Percentiles rank a stretch among this genome's conserved stretches.
These are phyloP conservation scores for Thyridium curvatum DNA, from an alignment of 2,329 filamentous ascomycete species.

Conservation along the genomic window DNA sequence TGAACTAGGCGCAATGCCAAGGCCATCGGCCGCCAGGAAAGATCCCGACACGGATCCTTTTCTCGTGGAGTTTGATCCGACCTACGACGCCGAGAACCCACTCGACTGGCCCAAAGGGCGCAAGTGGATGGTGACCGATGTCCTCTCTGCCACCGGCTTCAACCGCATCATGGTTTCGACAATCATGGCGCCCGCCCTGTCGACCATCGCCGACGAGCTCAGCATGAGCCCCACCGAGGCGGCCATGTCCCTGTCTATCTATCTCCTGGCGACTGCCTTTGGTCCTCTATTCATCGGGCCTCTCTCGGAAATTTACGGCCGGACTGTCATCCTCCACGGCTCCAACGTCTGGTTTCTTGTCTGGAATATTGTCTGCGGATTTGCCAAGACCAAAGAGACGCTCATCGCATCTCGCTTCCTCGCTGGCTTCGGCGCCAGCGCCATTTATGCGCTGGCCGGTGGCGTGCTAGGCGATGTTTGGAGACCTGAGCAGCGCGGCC, in stretches of 20 bases:
- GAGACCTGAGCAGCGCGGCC: constrained; percentile 36
- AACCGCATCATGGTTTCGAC: constrained; percentile 44
- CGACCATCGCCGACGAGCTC: constrained; percentile 42
- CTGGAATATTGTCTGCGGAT: constrained; percentile 40
- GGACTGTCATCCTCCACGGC: constrained; percentile 30
- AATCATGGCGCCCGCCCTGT: constrained; percentile 44
- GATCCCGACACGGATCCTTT: constrained; percentile 6
- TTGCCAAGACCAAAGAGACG: constrained; percentile 27
- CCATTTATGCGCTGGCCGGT: constrained; percentile 36
- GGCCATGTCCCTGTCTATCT: constrained; percentile 39
- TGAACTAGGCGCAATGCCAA: too few relatives aligned
- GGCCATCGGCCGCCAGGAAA: too few relatives aligned
- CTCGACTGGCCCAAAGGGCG: constrained; percentile 44
- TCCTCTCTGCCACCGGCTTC: constrained; percentile 42
- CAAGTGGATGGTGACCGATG: constrained; percentile 44
- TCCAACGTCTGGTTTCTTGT: constrained; percentile 42
- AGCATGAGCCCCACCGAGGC: constrained; percentile 40
- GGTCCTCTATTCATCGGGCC: constrained; percentile 36
- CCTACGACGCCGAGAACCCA: constrained; percentile 34
- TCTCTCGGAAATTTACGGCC: constrained; percentile 41
- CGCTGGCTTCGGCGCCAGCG: constrained; percentile 39
- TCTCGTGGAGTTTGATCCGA: constrained; percentile 14
- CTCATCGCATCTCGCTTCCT: constrained; percentile 39
- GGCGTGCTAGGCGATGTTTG: constrained; percentile 43
- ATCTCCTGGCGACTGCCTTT: constrained; percentile 25